Conservation (phyloP, 345 rosid species). For the Gossypium rotundifolium region DNA sequence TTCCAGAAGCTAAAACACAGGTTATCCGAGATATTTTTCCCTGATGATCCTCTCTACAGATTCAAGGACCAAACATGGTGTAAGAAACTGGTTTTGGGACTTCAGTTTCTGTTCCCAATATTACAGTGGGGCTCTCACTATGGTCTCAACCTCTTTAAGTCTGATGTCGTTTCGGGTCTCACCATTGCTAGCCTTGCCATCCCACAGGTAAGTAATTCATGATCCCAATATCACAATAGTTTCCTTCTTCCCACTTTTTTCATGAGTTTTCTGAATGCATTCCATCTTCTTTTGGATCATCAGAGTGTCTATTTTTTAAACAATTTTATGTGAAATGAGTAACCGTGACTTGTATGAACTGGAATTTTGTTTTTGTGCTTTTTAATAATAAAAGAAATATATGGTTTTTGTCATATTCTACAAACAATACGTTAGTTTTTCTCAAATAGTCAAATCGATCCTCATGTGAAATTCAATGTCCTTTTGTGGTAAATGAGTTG, state of each 20-base stretch:
- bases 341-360: slow-evolving; percentile 10
- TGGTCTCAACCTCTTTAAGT: slow-evolving; percentile 52
- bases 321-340: neutral
- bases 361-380: neutral
- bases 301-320: slow-evolving; percentile 10
- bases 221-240: neutral
- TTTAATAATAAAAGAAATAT: neutral
- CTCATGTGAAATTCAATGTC: slow-evolving; percentile 3
- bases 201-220: slow-evolving; percentile 77
- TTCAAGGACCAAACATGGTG: slow-evolving; percentile 72
- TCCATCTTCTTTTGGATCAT: slow-evolving; percentile 21
- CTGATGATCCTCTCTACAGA: slow-evolving; percentile 83
- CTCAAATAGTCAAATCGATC: neutral
- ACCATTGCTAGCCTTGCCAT: slow-evolving; percentile 99
- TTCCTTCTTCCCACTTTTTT: neutral
- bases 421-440: neutral
- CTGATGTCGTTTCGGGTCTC: slow-evolving; percentile 88
- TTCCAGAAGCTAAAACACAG: slow-evolving; percentile 59
- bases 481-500: neutral
- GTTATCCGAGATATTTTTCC: slow-evolving; percentile 74
- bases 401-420: neutral
- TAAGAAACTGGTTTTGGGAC: slow-evolving; percentile 46
- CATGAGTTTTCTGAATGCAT: slow-evolving; percentile 11
- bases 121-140: slow-evolving; percentile 78
- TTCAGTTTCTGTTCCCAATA: slow-evolving; percentile 75